A percentile compares a stretch with the other conserved stretches of the same genome.
phyloP scores from a whole-genome alignment of 2,329 filamentous ascomycete species.

The Fusarium sp. region DNA sequence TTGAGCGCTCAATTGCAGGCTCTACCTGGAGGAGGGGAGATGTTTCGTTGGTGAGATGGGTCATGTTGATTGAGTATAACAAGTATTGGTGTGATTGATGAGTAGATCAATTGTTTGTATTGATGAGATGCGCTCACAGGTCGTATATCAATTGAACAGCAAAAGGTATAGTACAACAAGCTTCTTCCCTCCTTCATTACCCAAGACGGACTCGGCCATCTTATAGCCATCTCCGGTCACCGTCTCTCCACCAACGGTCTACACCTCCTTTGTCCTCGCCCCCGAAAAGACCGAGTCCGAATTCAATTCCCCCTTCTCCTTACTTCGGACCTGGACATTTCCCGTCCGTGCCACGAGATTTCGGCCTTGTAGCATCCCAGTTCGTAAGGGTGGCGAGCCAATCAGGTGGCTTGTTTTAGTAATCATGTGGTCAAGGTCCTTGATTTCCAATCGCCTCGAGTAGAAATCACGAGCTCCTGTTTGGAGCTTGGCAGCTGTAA shows the following conservation, averaged over 20 bases:
- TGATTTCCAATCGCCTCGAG: slow-evolving; percentile 4
- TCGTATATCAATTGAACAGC: neutral
- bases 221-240: slow-evolving; percentile 31
- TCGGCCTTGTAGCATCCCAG: slow-evolving; percentile 2
- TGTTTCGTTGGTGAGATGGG: slow-evolving; percentile 44
- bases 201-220: slow-evolving; percentile 16
- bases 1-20: slow-evolving; percentile 45
- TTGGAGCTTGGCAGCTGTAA: neutral
- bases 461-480: slow-evolving; percentile 15
- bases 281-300: slow-evolving; percentile 28
- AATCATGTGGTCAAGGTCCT: slow-evolving; percentile 44
- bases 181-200: neutral
- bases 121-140: neutral
- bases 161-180: slow-evolving; percentile 1
- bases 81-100: neutral
- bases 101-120: neutral
- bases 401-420: slow-evolving; percentile 50
- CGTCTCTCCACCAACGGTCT: slow-evolving; percentile 23
- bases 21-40: slow-evolving; percentile 51
- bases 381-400: slow-evolving; percentile 32
- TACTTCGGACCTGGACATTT: slow-evolving; percentile 5
- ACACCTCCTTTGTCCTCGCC: slow-evolving; percentile 16
- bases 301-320: slow-evolving; percentile 6
- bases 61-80: slow-evolving; percentile 34
- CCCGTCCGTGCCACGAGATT: slow-evolving; percentile 11